A percentile compares a stretch with the other conserved stretches of the same genome.
These are phyloP conservation scores for Scutellaria baicalensis DNA, from an alignment of 257 asterid species.

Conservation along the genomic window DNA sequence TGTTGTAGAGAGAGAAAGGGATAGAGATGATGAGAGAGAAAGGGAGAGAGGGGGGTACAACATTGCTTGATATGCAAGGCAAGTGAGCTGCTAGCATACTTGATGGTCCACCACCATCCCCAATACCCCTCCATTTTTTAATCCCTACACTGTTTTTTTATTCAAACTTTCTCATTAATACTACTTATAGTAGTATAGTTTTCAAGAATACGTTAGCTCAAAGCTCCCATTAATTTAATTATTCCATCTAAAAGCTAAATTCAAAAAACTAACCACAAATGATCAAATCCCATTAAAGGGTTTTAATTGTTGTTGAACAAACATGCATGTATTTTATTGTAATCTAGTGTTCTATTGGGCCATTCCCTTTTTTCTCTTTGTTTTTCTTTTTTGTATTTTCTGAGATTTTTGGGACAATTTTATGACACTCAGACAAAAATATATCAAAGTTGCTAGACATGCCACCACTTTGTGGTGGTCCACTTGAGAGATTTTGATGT, in stretches of 20 bases:
- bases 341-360: no score
- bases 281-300: not conserved
- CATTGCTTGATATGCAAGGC: conserved; percentile 92
- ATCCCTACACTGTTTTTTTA: not conserved
- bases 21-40: conserved; percentile 7
- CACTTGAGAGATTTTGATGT: conserved; percentile 22
- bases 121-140: conserved; percentile 1
- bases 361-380: not conserved
- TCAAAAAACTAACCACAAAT: not conserved
- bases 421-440: conserved; percentile 1
- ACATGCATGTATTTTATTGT: not conserved
- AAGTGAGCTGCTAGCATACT: conserved; percentile 47
- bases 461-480: conserved; percentile 25
- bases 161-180: not conserved
- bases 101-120: conserved; percentile 73
- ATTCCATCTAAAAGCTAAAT: conserved; percentile 1
- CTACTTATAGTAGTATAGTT: not conserved
- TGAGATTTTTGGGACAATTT: conserved; percentile 1
- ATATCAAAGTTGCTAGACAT: conserved; percentile 15
- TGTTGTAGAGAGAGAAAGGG: conserved; percentile 36
- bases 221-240: conserved; percentile 20
- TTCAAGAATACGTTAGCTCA: conserved; percentile 25
- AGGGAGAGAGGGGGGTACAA: conserved; percentile 2
- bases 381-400: not conserved
- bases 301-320: not conserved